These are phyloP conservation scores for Colletotrichum tropicale DNA, from an alignment of 2,329 filamentous ascomycete species.

Conservation along the genomic window DNA sequence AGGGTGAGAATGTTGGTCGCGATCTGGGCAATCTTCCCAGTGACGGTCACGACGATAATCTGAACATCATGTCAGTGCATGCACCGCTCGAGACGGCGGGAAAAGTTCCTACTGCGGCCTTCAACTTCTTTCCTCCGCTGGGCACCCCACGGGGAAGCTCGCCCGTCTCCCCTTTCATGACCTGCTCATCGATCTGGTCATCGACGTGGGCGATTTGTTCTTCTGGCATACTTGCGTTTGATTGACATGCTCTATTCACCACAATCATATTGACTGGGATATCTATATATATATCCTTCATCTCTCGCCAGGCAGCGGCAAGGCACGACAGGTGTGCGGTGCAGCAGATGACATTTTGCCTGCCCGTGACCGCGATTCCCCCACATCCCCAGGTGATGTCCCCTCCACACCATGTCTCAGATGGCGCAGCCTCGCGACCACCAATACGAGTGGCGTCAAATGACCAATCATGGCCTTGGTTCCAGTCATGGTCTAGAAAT, in stretches of 20 bases:
- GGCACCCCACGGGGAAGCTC: slow-evolving; percentile 1
- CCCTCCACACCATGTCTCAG: slow-evolving; percentile 7
- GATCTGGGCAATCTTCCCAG: slow-evolving; percentile 8
- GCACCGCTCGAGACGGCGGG: not conserved
- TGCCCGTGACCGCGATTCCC: slow-evolving; percentile 8
- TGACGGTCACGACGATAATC: slow-evolving; percentile 7
- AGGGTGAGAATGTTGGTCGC: slow-evolving; percentile 24
- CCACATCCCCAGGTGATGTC: slow-evolving; percentile 6
- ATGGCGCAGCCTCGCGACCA: not conserved
- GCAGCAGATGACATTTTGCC: slow-evolving; percentile 9
- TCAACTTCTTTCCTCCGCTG: slow-evolving; percentile 1
- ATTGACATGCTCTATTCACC: not conserved
- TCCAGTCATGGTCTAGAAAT: not conserved
- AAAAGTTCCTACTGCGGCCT: not conserved
- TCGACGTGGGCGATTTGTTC: not conserved
- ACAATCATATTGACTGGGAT: not conserved
- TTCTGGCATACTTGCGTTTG: not conserved
- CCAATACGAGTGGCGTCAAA: not conserved
- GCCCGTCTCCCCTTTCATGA: not conserved
- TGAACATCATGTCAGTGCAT: not conserved
- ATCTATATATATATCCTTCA: not conserved
- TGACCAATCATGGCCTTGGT: slow-evolving; percentile 2
- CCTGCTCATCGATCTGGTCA: not conserved
- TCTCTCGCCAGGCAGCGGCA: not conserved
- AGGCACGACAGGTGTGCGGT: not conserved